Evolutionary conservation across 208 protist species (phyloP).

Genomic region (Acanthamoeba healyi): DNA sequence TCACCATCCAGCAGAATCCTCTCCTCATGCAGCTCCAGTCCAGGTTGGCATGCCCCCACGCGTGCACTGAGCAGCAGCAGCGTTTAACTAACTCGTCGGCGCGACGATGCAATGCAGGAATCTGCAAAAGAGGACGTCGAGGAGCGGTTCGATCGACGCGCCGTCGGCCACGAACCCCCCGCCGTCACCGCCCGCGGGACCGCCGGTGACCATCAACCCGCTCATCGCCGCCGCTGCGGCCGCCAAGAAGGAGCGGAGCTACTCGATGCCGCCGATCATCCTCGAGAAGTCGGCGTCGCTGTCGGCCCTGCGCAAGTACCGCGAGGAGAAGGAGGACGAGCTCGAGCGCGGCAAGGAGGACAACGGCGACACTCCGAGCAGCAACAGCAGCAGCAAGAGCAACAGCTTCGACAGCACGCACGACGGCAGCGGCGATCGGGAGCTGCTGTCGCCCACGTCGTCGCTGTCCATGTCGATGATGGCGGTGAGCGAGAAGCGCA

Average conservation of each 20-base stretch:
- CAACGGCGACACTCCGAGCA: too few species aligned
- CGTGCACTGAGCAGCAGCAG: too few species aligned
- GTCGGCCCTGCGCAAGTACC: slow-evolving; percentile 33
- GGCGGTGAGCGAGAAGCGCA: background rate
- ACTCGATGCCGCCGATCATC: slow-evolving; percentile 53
- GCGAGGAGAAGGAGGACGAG: slow-evolving; percentile 9
- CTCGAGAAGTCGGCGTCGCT: slow-evolving; percentile 57
- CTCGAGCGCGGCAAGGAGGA: background rate
- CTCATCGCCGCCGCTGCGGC: slow-evolving; percentile 1
- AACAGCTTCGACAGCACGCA: background rate
- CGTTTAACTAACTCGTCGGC: too few species aligned
- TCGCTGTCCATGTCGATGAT: background rate
- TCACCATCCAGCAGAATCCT: slow-evolving; percentile 37
- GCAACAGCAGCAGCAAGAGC: background rate
- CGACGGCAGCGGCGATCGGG: background rate
- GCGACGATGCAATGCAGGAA: background rate
- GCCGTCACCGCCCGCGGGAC: background rate
- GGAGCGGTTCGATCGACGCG: slow-evolving; percentile 32
- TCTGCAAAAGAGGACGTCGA: background rate
- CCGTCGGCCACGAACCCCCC: background rate
- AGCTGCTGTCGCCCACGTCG: background rate
- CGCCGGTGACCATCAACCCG: background rate
- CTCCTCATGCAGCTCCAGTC: slow-evolving; percentile 51
- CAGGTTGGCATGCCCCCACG: background rate
- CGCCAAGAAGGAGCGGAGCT: slow-evolving; percentile 37